Evolutionary conservation across 208 protist species (phyloP).

Genomic region (Wallacemonas sp.): DNA sequence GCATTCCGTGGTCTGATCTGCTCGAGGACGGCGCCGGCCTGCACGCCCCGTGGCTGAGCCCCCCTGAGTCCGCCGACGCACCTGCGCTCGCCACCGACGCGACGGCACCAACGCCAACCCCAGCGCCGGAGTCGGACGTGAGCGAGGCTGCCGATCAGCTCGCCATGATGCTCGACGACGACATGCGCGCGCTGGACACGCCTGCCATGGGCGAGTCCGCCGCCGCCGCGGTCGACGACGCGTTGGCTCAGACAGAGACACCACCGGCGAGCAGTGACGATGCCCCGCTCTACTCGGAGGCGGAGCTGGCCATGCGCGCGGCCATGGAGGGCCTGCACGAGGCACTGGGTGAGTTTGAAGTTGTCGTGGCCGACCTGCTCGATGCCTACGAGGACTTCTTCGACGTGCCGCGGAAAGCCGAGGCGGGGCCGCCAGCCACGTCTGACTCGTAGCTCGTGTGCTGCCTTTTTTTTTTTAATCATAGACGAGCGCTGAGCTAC

Average conservation of each 20-base stretch:
- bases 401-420: constrained; percentile 13
- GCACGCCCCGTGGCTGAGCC: constrained; percentile 14
- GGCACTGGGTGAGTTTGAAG: constrained; percentile 71
- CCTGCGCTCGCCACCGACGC: neutral
- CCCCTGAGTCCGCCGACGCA: constrained; percentile 1
- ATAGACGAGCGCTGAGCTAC: neutral
- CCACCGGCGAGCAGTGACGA: neutral
- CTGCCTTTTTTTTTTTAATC: neutral
- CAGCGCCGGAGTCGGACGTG: neutral
- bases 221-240: too few relatives aligned
- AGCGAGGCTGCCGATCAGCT: constrained; percentile 7
- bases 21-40: constrained; percentile 45
- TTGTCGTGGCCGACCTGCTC: constrained; percentile 75
- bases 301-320: constrained; percentile 35
- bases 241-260: too few relatives aligned
- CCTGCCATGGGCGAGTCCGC: neutral
- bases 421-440: neutral
- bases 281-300: constrained; percentile 22
- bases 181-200: constrained; percentile 4
- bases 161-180: constrained; percentile 35
- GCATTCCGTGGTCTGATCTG: constrained; percentile 62
- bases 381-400: constrained; percentile 81
- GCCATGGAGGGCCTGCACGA: constrained; percentile 57
- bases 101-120: neutral
- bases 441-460: neutral